A percentile compares a stretch with the other conserved stretches of the same genome.
These are phyloP conservation scores for Xerocomus spinulosus DNA, from an alignment of 768 basidiomycete genomes.

Conservation along the genomic window DNA sequence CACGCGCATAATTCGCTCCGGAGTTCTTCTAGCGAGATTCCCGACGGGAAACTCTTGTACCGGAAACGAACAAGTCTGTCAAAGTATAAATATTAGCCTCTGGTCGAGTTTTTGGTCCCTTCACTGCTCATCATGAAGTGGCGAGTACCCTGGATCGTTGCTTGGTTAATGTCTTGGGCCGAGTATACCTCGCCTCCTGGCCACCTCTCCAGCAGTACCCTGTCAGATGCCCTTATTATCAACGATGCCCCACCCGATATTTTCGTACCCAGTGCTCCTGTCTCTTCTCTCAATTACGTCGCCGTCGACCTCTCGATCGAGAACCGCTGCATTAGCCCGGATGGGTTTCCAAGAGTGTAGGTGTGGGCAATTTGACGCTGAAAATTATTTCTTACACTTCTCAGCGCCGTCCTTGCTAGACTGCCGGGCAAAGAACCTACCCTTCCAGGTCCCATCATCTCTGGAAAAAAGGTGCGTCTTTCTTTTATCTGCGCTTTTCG, in stretches of 20 bases:
- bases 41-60: background rate
- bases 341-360: conserved; percentile 13
- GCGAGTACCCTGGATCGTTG: background rate
- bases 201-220: background rate
- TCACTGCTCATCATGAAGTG: background rate
- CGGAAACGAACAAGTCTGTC: no score
- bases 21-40: background rate
- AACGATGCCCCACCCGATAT: background rate
- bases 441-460: conserved; percentile 39
- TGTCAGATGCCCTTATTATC: background rate
- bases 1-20: background rate
- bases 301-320: conserved; percentile 1
- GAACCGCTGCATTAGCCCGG: conserved; percentile 7
- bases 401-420: conserved; percentile 33
- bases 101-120: background rate
- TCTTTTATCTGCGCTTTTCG: no score
- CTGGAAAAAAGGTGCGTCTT: conserved; percentile 32
- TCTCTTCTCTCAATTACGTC: background rate
- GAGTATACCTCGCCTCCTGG: background rate
- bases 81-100: background rate
- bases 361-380: background rate
- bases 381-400: conserved; percentile 1
- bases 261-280: background rate
- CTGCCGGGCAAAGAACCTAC: conserved; percentile 13
- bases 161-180: background rate